Conservation (phyloP, 352 stramenopile genomes). For the Globisporangium takayamanum region DNA sequence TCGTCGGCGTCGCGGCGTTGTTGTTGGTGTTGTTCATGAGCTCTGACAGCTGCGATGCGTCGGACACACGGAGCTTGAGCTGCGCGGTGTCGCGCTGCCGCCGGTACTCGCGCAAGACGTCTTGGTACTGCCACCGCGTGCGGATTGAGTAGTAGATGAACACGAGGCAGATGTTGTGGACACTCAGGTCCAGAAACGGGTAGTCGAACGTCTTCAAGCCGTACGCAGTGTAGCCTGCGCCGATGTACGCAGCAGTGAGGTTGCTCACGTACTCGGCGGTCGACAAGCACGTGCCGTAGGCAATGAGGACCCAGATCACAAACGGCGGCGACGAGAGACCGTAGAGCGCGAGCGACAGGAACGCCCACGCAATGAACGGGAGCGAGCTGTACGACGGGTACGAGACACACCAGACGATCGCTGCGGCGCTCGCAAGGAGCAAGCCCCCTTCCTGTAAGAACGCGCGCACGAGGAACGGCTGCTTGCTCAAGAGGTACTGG, state of each 20-base stretch:
- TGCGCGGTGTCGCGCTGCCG: conserved; percentile 15
- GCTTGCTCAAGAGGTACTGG: conserved; percentile 45
- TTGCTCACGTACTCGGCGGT: conserved; percentile 64
- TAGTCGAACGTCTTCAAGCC: conserved; percentile 68
- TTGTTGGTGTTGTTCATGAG: neutral
- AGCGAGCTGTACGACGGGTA: conserved; percentile 78
- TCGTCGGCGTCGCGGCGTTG: neutral
- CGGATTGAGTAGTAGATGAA: conserved; percentile 79
- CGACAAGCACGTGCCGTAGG: conserved; percentile 48
- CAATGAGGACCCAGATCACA: conserved; percentile 59
- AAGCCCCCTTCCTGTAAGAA: conserved; percentile 67
- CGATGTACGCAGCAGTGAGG: conserved; percentile 43
- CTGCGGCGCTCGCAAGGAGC: conserved; percentile 54
- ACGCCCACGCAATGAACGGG: conserved; percentile 53
- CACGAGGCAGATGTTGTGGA: conserved; percentile 69
- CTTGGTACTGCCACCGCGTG: conserved; percentile 66
- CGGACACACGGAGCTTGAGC: conserved; percentile 10
- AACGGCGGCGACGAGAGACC: conserved; percentile 39
- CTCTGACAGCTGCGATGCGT: conserved; percentile 1
- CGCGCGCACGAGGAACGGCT: conserved; percentile 55
- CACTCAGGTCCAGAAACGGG: conserved; percentile 62
- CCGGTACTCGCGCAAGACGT: conserved; percentile 34
- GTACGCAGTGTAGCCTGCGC: conserved; percentile 42
- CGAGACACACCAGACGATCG: conserved; percentile 72
- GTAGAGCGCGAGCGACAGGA: conserved; percentile 64